Percentiles rank a stretch among this genome's conserved stretches.
These are phyloP conservation scores for Simplicillium sp. DNA, from an alignment of 2,329 filamentous ascomycete genomes.

Conservation along the genomic window DNA sequence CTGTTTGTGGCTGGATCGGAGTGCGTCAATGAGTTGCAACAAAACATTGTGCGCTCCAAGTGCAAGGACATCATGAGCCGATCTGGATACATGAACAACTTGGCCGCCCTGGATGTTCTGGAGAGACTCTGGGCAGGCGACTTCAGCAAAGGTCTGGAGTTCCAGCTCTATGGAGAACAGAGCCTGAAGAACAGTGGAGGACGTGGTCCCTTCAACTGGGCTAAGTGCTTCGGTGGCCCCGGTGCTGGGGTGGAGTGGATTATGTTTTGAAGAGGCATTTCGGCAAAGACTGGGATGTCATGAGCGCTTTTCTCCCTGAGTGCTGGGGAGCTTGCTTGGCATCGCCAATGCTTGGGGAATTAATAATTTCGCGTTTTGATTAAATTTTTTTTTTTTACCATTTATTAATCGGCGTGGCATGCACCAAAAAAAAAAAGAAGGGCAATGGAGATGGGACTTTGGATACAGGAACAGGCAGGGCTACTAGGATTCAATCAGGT, in stretches of 20 bases:
- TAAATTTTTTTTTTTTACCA: too few relatives aligned
- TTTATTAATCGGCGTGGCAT: too few relatives aligned
- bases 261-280: conserved; percentile 42
- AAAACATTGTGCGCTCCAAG: conserved; percentile 67
- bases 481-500: too few relatives aligned
- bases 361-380: too few relatives aligned
- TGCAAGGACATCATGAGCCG: conserved; percentile 81
- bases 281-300: conserved; percentile 9
- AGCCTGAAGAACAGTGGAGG: conserved; percentile 23
- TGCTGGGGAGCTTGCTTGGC: too few relatives aligned
- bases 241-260: conserved; percentile 56
- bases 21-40: conserved; percentile 72
- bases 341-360: too few relatives aligned
- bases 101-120: conserved; percentile 74
- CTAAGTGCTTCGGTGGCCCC: conserved; percentile 44
- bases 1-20: conserved; percentile 86
- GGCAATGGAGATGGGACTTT: too few relatives aligned
- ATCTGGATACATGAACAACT: conserved; percentile 89
- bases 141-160: conserved; percentile 24
- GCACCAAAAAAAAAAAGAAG: too few relatives aligned
- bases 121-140: conserved; percentile 72
- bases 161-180: conserved; percentile 16
- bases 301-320: background rate
- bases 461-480: too few relatives aligned
- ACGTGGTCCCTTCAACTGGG: conserved; percentile 48